phyloP scores from a whole-genome alignment of 306 rosid species.

The Vigna angularis region DNA sequence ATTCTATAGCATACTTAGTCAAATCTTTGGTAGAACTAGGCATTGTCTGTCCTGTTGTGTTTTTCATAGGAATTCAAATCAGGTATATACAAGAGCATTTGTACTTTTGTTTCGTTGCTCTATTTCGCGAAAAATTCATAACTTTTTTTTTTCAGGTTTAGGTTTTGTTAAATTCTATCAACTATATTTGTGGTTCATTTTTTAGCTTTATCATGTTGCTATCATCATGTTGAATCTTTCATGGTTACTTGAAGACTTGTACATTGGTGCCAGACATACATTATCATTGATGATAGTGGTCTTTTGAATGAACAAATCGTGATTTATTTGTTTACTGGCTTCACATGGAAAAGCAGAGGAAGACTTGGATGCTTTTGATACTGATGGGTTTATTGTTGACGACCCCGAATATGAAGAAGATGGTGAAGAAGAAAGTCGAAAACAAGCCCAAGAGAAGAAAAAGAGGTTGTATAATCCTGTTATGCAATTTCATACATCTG shows the following conservation, averaged over 20 bases:
- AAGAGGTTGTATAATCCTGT: slow-evolving; percentile 41
- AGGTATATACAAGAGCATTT: background rate
- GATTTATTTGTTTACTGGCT: slow-evolving; percentile 15
- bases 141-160: background rate
- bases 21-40: background rate
- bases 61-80: too few relatives aligned
- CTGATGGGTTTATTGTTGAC: slow-evolving; percentile 53
- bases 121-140: background rate
- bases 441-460: slow-evolving; percentile 37
- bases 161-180: background rate
- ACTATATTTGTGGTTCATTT: background rate
- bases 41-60: background rate
- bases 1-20: background rate
- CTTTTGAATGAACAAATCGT: slow-evolving; percentile 12
- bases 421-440: slow-evolving; percentile 28
- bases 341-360: slow-evolving; percentile 44
- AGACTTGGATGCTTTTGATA: slow-evolving; percentile 51
- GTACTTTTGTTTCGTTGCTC: background rate
- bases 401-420: slow-evolving; percentile 40
- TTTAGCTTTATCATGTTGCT: background rate
- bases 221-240: background rate
- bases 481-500: slow-evolving; percentile 33
- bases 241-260: background rate
- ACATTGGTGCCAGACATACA: background rate
- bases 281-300: background rate